Conservation (phyloP, 176 grass and related monocot genomes). For the Bonia amplexicaulis region DNA sequence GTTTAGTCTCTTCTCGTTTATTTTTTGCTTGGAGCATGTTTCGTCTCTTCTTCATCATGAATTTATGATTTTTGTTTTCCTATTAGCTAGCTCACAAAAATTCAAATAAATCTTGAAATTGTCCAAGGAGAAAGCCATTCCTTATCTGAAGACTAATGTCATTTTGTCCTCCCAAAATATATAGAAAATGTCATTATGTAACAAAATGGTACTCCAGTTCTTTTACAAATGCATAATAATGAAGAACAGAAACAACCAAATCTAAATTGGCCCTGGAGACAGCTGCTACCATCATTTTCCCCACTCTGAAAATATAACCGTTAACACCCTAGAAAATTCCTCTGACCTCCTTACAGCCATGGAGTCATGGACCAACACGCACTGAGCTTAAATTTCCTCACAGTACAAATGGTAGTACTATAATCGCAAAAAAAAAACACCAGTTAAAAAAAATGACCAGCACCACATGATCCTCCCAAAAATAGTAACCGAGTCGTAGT, state of each 20-base stretch:
- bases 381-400: neutral
- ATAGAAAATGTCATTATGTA: neutral
- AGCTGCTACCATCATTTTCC: neutral
- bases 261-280: neutral
- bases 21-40: no score
- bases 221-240: neutral
- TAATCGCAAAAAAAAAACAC: neutral
- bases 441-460: neutral
- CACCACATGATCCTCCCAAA: constrained; percentile 11
- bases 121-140: neutral
- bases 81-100: neutral
- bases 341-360: neutral
- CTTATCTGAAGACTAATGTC: neutral
- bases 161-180: neutral
- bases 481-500: neutral
- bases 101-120: neutral
- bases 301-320: neutral
- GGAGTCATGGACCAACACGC: constrained; percentile 17
- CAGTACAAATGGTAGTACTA: neutral
- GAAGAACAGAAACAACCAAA: neutral
- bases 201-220: neutral
- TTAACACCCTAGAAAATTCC: neutral
- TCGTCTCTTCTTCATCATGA: neutral
- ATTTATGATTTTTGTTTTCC: neutral
- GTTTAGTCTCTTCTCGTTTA: neutral